Conservation (phyloP, 1,284 basidiomycete species). For the Malassezia globosa region DNA sequence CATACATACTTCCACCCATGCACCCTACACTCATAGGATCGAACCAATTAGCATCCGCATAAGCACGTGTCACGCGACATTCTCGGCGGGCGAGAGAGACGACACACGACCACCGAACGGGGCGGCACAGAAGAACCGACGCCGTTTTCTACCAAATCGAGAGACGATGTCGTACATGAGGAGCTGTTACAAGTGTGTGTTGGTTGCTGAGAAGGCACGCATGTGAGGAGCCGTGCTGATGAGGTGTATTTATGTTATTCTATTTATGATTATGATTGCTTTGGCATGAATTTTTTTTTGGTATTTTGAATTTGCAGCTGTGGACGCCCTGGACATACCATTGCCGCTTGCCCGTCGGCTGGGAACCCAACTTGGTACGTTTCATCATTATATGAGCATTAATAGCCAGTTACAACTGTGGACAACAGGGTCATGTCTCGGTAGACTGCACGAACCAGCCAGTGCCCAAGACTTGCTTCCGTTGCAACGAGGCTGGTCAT, state of each 20-base stretch:
- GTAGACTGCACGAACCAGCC: slow-evolving; percentile 38
- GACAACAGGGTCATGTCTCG: slow-evolving; percentile 38
- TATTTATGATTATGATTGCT: slow-evolving; percentile 6
- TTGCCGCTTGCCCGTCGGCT: slow-evolving; percentile 38
- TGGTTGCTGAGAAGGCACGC: background rate
- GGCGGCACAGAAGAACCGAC: background rate
- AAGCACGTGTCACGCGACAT: slow-evolving; percentile 15
- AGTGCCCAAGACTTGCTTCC: slow-evolving; percentile 43
- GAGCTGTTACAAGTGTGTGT: slow-evolving; percentile 20
- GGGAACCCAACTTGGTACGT: slow-evolving; percentile 39
- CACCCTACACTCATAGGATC: slow-evolving; percentile 13
- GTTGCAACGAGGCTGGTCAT: slow-evolving; percentile 39
- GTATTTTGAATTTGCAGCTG: slow-evolving; percentile 12
- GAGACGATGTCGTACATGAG: slow-evolving; percentile 13
- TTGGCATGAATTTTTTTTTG: background rate
- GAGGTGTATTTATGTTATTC: background rate
- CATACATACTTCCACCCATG: slow-evolving; percentile 12
- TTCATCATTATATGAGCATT: background rate
- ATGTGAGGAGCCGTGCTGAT: slow-evolving; percentile 4
- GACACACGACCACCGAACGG: background rate
- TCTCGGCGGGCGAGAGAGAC: background rate
- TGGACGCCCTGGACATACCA: slow-evolving; percentile 33
- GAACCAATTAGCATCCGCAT: slow-evolving; percentile 5
- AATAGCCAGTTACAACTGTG: slow-evolving; percentile 29
- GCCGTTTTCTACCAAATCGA: background rate